Percentiles rank a stretch among this genome's conserved stretches.
Conservation (phyloP, 495 filamentous ascomycete genomes). For the Tuber umbilicatum region DNA sequence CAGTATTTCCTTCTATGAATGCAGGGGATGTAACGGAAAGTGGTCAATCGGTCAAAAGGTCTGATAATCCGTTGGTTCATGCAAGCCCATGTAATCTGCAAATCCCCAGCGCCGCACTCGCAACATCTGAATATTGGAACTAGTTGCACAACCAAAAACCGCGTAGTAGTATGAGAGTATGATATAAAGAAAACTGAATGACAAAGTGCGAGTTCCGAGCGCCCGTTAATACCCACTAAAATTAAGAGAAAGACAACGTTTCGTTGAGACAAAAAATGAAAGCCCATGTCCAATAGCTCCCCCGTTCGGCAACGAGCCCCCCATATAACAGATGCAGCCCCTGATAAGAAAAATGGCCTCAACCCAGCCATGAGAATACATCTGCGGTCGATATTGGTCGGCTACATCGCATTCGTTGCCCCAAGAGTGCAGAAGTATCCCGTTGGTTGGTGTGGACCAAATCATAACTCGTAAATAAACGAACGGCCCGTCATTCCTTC, state of each 20-base stretch:
- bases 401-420: neutral
- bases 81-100: neutral
- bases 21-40: neutral
- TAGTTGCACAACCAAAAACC: neutral
- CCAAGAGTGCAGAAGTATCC: neutral
- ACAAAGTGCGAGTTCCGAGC: conserved; percentile 1
- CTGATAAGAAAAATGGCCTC: neutral
- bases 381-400: neutral
- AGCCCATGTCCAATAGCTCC: neutral
- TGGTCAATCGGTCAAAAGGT: neutral
- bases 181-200: neutral
- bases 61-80: neutral
- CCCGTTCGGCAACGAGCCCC: neutral
- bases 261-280: neutral
- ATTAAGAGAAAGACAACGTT: neutral
- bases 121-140: neutral
- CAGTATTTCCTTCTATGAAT: neutral
- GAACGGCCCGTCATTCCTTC: conserved; percentile 2
- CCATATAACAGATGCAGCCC: neutral
- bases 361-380: conserved; percentile 6
- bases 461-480: conserved; percentile 21
- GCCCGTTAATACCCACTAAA: neutral
- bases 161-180: neutral
- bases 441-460: conserved; percentile 8
- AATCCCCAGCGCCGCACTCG: neutral